Evolutionary conservation across 116 monocot genomes (phyloP).

Genomic region (Phalaenopsis hybrid): DNA sequence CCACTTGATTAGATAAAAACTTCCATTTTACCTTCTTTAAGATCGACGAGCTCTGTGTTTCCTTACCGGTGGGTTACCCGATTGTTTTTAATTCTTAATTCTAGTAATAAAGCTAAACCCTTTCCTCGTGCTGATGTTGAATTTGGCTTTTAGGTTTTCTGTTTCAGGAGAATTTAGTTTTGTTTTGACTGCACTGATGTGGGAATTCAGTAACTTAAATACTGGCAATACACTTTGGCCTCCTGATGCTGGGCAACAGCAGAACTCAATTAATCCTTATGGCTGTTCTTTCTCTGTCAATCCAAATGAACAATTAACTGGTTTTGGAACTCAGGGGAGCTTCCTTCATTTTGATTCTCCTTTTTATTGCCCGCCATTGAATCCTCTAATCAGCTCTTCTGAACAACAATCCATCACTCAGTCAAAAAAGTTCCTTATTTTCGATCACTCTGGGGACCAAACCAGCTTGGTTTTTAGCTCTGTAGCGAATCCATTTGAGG

Average conservation of each 20-base stretch:
- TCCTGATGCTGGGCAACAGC: not conserved
- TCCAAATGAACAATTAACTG: not conserved
- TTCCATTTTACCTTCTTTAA: not conserved
- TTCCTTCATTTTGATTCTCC: constrained; percentile 6
- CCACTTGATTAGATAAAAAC: not conserved
- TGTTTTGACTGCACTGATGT: not conserved
- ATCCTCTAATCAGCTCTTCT: not conserved
- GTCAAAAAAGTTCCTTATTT: constrained; percentile 25
- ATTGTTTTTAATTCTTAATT: not conserved
- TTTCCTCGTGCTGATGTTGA: not conserved
- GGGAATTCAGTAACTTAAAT: constrained; percentile 11
- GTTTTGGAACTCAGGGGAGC: not conserved
- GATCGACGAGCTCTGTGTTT: constrained; percentile 1
- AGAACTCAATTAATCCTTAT: not conserved
- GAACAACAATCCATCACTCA: not conserved
- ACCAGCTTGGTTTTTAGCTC: constrained; percentile 28
- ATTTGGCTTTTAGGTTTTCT: not conserved
- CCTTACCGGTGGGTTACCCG: not conserved
- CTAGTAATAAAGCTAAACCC: not conserved
- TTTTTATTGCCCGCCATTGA: not conserved
- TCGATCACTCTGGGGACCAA: constrained; percentile 33
- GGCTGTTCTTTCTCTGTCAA: not conserved
- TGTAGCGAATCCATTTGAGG: not conserved
- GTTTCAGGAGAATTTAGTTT: constrained; percentile 2
- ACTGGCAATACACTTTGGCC: constrained; percentile 1